These are phyloP conservation scores for Ambrosia trifida DNA, from an alignment of 129 eudicot genomes.

Conservation along the genomic window DNA sequence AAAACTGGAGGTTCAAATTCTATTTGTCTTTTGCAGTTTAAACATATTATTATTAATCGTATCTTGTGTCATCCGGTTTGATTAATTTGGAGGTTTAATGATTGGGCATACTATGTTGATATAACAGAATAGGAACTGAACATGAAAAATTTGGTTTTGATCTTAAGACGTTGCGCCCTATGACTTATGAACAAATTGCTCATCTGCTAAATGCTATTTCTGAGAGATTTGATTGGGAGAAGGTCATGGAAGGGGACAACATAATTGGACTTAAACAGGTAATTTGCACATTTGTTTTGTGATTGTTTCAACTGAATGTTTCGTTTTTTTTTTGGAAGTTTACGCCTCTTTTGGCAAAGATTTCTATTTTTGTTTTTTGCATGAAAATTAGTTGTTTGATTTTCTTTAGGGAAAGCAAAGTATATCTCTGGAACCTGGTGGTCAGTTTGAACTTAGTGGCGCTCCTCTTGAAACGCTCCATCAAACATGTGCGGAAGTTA, in stretches of 20 bases:
- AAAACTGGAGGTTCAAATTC: slow-evolving; percentile 84
- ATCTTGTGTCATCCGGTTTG: neutral
- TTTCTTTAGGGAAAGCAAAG: slow-evolving; percentile 86
- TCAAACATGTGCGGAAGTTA: slow-evolving; percentile 98
- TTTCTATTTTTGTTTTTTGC: no score
- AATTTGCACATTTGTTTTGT: slow-evolving; percentile 7
- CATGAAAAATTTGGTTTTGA: slow-evolving; percentile 98
- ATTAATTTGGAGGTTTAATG: slow-evolving; percentile 8
- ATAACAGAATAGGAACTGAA: slow-evolving; percentile 94
- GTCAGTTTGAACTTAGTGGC: slow-evolving; percentile 99
- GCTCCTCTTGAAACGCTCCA: slow-evolving; percentile 99
- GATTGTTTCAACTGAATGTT: neutral
- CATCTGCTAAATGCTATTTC: slow-evolving; percentile 85
- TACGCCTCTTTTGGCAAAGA: no score
- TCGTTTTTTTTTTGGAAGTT: neutral
- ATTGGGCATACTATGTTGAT: slow-evolving; percentile 19
- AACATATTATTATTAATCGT: neutral
- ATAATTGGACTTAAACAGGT: slow-evolving; percentile 99
- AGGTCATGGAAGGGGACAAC: slow-evolving; percentile 88
- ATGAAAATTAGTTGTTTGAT: slow-evolving; percentile 4
- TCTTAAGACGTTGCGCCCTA: slow-evolving; percentile 71
- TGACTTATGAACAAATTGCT: slow-evolving; percentile 88
- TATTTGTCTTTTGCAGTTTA: slow-evolving; percentile 13
- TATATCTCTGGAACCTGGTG: slow-evolving; percentile 97
- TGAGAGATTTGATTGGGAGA: slow-evolving; percentile 99